Evolutionary conservation across 306 rosid genomes (phyloP).

Genomic region (Cucurbita argyrosperma): DNA sequence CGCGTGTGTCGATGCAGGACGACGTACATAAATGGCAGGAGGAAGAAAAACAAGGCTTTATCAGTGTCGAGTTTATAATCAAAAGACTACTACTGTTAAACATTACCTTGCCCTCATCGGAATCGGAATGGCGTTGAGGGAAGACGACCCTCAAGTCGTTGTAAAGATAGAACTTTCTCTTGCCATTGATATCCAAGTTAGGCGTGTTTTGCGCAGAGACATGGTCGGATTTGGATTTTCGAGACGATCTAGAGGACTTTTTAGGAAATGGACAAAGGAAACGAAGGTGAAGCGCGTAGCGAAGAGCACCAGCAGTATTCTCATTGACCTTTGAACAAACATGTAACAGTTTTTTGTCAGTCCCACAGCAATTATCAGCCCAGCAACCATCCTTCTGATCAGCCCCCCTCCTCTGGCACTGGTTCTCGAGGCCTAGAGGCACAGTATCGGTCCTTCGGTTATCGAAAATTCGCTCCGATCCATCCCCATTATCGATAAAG

Average conservation of each 20-base stretch:
- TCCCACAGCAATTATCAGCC: slow-evolving; percentile 32
- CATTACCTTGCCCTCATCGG: slow-evolving; percentile 98
- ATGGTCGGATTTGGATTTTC: slow-evolving; percentile 30
- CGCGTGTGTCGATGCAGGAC: not conserved
- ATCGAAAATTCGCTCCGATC: not conserved
- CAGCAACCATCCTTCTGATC: slow-evolving; percentile 31
- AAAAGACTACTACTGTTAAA: not conserved
- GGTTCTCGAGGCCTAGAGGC: not conserved
- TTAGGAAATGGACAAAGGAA: slow-evolving; percentile 67
- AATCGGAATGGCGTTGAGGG: slow-evolving; percentile 92
- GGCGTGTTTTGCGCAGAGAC: slow-evolving; percentile 29
- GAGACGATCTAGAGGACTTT: slow-evolving; percentile 32
- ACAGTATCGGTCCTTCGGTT: slow-evolving; percentile 1
- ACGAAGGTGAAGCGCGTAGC: slow-evolving; percentile 92
- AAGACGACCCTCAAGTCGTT: slow-evolving; percentile 86
- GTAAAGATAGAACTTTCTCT: slow-evolving; percentile 75
- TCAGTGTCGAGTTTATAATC: not conserved
- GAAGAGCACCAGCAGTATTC: slow-evolving; percentile 52
- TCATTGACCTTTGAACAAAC: slow-evolving; percentile 44
- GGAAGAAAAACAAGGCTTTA: not conserved
- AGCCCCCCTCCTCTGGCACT: slow-evolving; percentile 19
- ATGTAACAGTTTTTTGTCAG: slow-evolving; percentile 25
- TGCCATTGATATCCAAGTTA: slow-evolving; percentile 34
- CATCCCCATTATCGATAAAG: slow-evolving; percentile 9
- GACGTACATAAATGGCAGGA: not conserved